Base-by-base conservation (phyloP, 768 basidiomycete species). In the Lactarius pseudohatsudake region DNA sequence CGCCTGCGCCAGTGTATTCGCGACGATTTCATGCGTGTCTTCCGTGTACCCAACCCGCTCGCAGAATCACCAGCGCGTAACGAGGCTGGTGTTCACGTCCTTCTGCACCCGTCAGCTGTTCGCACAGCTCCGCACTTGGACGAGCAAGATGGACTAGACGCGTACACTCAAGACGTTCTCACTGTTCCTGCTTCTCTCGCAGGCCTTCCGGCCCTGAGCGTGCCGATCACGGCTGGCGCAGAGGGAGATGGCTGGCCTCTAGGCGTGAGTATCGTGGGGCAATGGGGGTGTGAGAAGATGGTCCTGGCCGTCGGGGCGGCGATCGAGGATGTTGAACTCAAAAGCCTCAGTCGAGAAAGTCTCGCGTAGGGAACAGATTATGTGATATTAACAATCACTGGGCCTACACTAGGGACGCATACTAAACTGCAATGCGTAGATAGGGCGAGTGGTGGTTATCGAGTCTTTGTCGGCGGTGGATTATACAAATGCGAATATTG, bases 131-230 rank as follows among this genome's bases (percentile, higher is more conserved):
- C 95, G 0, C 76, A 61, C 2, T 78, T 96, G 2, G 67, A 73
- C 6, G 61, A 69, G 20, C 68, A 64, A 15, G 62, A 72, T 16
- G 67, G 57, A 5, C 71, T 89, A 58, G 81, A 82, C 54, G 80
- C 85, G 38, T 98, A 98, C 73, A 83, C 92, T 10, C 96, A 98
- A 72, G 96, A 98, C 69, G 85, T 96, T 7, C 78, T 98, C 67
- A 96, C 94, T 0, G 92, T 96, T 0, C 94, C 95, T 0, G 95
- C 94, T 5, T 94, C 92, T 0, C 78, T 99, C 41, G 95, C 92
- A 0, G 95, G 96, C 0, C 72, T 98, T 18, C 94, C 96, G 0
- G 91, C 90, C 0, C 72, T 98, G 53, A 89, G 81, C 62, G 82
- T 98, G 0, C 94, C 94, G 3, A 58, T 64, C 10, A 55, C 54